These are phyloP conservation scores for Eimeria praecox DNA, from an alignment of 169 alveolate species.

Conservation along the genomic window DNA sequence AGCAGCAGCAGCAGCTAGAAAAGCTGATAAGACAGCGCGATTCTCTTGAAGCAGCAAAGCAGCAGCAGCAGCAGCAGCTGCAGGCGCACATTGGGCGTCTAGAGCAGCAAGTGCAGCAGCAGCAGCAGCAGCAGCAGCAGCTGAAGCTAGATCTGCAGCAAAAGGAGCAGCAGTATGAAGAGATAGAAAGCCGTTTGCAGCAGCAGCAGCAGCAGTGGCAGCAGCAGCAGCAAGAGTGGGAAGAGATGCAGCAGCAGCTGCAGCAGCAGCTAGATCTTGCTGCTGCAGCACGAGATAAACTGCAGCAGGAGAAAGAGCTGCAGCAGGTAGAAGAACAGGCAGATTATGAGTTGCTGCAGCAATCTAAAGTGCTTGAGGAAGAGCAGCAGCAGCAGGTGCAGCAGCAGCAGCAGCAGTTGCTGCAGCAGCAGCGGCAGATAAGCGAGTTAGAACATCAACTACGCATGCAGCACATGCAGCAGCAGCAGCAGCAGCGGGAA, in stretches of 20 bases:
- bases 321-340: background rate
- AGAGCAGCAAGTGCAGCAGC: constrained; percentile 36
- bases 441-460: constrained; percentile 54
- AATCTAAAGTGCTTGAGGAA: constrained; percentile 22
- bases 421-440: constrained; percentile 62
- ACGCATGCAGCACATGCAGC: constrained; percentile 65
- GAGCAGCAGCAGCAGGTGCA: constrained; percentile 59
- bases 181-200: background rate
- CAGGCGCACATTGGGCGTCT: constrained; percentile 13
- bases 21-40: constrained; percentile 50
- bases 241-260: constrained; percentile 61
- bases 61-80: constrained; percentile 74
- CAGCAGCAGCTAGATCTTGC: constrained; percentile 66
- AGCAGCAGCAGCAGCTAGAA: constrained; percentile 61
- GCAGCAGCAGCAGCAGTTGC: constrained; percentile 73
- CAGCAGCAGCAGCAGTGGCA: constrained; percentile 70
- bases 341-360: constrained; percentile 37
- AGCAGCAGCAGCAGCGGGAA: constrained; percentile 76
- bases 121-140: constrained; percentile 54
- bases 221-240: constrained; percentile 61
- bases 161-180: constrained; percentile 54
- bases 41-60: constrained; percentile 48
- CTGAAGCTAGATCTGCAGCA: constrained; percentile 33
- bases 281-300: constrained; percentile 31
- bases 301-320: constrained; percentile 62